A percentile compares a stretch with the other conserved stretches of the same genome.
phyloP scores from a whole-genome alignment of 768 basidiomycete genomes.

The Pulveroboletus frians region DNA sequence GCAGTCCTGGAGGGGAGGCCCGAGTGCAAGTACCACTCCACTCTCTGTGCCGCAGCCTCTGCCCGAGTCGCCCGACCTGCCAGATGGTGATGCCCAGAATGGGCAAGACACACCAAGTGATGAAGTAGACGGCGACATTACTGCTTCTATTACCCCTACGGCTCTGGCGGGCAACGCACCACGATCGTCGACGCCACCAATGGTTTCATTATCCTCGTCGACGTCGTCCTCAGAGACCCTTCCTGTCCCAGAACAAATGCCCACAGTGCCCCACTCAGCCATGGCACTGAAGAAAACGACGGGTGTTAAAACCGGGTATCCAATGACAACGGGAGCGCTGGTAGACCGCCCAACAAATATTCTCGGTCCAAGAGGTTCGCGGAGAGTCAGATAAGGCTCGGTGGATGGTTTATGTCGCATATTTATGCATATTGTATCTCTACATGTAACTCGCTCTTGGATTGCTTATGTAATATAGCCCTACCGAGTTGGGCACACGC shows the following conservation, averaged over 20 bases:
- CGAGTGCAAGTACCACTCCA: constrained; percentile 33
- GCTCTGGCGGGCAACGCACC: constrained; percentile 1
- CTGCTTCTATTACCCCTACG: constrained; percentile 14
- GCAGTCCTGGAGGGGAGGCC: constrained; percentile 41
- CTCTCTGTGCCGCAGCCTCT: constrained; percentile 35
- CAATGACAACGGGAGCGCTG: constrained; percentile 24
- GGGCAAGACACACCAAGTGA: constrained; percentile 21
- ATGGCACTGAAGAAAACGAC: constrained; percentile 20
- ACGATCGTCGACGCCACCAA: constrained; percentile 19
- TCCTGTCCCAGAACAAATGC: constrained; percentile 13
- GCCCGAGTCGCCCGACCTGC: constrained; percentile 23
- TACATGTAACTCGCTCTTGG: background rate
- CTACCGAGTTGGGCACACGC: background rate
- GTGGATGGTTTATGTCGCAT: constrained; percentile 9
- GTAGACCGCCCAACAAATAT: constrained; percentile 33
- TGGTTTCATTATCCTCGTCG: constrained; percentile 35
- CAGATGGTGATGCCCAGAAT: constrained; percentile 16
- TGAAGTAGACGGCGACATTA: constrained; percentile 16
- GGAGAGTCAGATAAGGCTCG: constrained; percentile 22
- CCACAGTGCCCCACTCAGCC: constrained; percentile 2
- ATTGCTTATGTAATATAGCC: constrained; percentile 22
- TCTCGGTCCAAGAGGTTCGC: constrained; percentile 30
- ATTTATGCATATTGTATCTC: background rate
- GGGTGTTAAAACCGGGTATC: constrained; percentile 19
- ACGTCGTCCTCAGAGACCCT: constrained; percentile 35